Conservation (phyloP, 805 yeast genomes). For the Metschnikowia kofuensis region DNA sequence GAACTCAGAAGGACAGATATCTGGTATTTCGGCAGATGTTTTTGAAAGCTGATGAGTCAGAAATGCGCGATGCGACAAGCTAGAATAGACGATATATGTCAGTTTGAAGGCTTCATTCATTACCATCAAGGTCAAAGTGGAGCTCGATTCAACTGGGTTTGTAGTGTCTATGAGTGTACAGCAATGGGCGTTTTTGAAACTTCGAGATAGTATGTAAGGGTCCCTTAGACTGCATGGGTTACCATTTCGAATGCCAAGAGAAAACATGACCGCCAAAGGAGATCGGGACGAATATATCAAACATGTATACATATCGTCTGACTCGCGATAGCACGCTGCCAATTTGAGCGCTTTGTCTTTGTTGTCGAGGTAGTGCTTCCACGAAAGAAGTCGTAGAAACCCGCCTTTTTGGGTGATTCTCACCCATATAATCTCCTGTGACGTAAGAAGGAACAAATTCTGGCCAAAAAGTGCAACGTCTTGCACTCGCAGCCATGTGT, state of each 20-base stretch:
- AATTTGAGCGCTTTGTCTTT: constrained; percentile 51
- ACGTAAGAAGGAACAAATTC: constrained; percentile 56
- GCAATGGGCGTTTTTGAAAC: not conserved
- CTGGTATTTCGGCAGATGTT: not conserved
- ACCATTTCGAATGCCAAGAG: constrained; percentile 31
- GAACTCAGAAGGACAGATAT: not conserved
- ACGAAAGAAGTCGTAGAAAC: constrained; percentile 53
- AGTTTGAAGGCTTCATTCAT: not conserved
- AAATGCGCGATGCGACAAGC: not conserved
- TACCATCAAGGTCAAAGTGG: not conserved
- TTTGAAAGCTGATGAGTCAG: not conserved
- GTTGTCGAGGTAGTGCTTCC: constrained; percentile 67
- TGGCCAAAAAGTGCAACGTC: constrained; percentile 14
- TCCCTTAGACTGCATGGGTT: constrained; percentile 39
- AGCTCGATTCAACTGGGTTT: not conserved
- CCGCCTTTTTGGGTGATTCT: constrained; percentile 23
- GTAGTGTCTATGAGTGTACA: not conserved
- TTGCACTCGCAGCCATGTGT: constrained; percentile 16
- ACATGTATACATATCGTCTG: constrained; percentile 11
- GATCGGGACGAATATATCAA: constrained; percentile 29
- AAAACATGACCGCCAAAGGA: constrained; percentile 31
- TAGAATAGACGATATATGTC: not conserved
- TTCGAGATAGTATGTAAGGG: constrained; percentile 23
- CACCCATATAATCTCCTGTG: constrained; percentile 62
- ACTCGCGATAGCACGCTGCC: constrained; percentile 18